phyloP scores from a whole-genome alignment of 2,329 filamentous ascomycete genomes.

The Metarhizium robertsii region DNA sequence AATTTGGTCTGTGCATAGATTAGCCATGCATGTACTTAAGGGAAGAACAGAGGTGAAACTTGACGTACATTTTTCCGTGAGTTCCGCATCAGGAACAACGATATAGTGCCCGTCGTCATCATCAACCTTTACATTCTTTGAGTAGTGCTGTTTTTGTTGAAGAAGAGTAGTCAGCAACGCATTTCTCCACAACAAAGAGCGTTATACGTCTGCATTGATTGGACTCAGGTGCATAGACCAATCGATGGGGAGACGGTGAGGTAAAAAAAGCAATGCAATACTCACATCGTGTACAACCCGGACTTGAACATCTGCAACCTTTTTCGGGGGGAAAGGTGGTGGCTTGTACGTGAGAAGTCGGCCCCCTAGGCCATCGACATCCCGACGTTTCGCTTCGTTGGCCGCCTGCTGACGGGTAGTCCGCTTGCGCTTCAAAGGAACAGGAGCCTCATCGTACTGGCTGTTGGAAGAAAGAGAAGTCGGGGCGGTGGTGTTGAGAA shows the following conservation, averaged over 20 bases:
- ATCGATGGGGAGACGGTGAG: not conserved
- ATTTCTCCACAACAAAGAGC: not conserved
- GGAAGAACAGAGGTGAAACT: not conserved
- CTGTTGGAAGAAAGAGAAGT: constrained; percentile 63
- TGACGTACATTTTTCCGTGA: constrained; percentile 81
- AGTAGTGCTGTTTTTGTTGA: constrained; percentile 23
- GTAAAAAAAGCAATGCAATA: constrained; percentile 9
- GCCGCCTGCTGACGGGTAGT: constrained; percentile 66
- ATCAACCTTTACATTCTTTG: constrained; percentile 67
- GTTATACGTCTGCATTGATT: not conserved
- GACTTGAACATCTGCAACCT: constrained; percentile 69
- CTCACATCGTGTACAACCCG: constrained; percentile 55
- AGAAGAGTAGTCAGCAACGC: not conserved
- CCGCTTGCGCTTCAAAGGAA: constrained; percentile 86
- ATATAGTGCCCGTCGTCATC: constrained; percentile 98
- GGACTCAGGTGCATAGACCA: not conserved
- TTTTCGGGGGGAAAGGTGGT: constrained; percentile 80
- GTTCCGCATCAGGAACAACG: constrained; percentile 73
- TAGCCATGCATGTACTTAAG: not conserved
- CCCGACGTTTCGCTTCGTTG: constrained; percentile 71
- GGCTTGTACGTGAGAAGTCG: constrained; percentile 74
- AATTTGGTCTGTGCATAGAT: constrained; percentile 61
- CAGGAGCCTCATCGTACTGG: constrained; percentile 54
- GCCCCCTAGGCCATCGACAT: constrained; percentile 61
- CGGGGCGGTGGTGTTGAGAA: constrained; percentile 75